Base-by-base conservation (phyloP, 495 filamentous ascomycete genomes). In the Cercophora newfieldiana region DNA sequence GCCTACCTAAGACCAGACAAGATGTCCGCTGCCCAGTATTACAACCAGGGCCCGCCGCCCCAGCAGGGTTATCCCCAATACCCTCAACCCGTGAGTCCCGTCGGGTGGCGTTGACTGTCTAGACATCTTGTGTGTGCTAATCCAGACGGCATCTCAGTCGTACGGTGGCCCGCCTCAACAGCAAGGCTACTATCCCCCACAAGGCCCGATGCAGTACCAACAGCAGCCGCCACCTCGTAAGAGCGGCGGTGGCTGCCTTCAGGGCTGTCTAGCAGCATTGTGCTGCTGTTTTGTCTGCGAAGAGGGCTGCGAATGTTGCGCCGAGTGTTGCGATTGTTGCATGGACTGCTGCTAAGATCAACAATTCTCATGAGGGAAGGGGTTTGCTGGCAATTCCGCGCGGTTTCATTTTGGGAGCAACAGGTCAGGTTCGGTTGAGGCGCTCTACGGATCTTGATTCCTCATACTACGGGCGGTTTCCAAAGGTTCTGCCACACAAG, bases 211-310 rank as follows among this genome's bases (percentile, higher is more conserved):
- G 72, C 82, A 88, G 65, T 88, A 88, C 70, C 85, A 87, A 74
- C 85, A 85, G 68, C 85, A 84, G 62, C 86, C 85, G 30, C 84
- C 81, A 31, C 85, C 79, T 44, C 82, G 82, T 70, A 78, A 83
- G 61, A 74, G 71, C 59, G 83, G 81, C 25, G 77, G 79, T 19
- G 89, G 89, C 59, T 91, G 89, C 67, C 80, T 93, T 65, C 77
- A 79, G 59, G 83, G 83, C 30, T 90, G 90, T 77, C 74, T 93
- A 28, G 89, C 89, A 16, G 82, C 84, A 25, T 77, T 92, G 51
- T 92, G 89, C 81, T 93, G 90, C 72, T 92, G 90, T 71, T 92
- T 89, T 77, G 84, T 92, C 24, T 90, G 88, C 68, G 90, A 92
- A 71, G 87, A 92, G 77, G 85, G 88, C 53, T 92, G 90, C 73